phyloP scores from a whole-genome alignment of 2,329 filamentous ascomycete species.

The Leptographium flavum region DNA sequence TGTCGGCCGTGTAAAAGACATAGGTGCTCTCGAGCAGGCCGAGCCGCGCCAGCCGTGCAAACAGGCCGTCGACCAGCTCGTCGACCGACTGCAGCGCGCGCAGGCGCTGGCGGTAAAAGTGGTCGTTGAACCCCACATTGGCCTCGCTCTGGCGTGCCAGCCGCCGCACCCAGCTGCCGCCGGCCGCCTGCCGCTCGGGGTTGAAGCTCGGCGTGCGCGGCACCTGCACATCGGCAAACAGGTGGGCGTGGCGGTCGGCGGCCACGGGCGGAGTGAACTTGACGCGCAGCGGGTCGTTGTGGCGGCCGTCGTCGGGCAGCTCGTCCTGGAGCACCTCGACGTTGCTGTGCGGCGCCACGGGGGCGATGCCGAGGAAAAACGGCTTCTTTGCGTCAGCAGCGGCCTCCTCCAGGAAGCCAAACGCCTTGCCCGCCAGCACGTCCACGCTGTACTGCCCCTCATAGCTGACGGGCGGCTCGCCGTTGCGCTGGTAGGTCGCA shows the following conservation, averaged over 20 bases:
- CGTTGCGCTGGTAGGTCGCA: constrained; percentile 39
- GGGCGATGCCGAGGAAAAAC: constrained; percentile 54
- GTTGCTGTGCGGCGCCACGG: constrained; percentile 52
- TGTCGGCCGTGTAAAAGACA: constrained; percentile 43
- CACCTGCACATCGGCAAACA: constrained; percentile 45
- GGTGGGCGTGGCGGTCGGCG: constrained; percentile 42
- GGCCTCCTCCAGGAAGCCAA: constrained; percentile 47
- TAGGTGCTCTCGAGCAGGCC: constrained; percentile 49
- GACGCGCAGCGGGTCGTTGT: constrained; percentile 9
- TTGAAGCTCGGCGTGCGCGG: constrained; percentile 55
- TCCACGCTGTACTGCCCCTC: constrained; percentile 41
- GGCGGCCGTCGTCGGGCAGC: background rate
- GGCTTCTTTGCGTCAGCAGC: constrained; percentile 34
- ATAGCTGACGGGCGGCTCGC: constrained; percentile 37
- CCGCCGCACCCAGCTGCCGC: constrained; percentile 31
- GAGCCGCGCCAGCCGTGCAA: constrained; percentile 27
- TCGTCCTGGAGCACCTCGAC: constrained; percentile 16
- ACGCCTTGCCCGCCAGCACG: constrained; percentile 42
- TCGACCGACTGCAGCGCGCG: constrained; percentile 39
- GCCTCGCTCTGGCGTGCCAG: constrained; percentile 26
- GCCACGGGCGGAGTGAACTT: constrained; percentile 36
- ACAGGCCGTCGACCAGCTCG: constrained; percentile 34
- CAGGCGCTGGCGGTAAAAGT: constrained; percentile 36
- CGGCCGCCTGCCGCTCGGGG: constrained; percentile 30
- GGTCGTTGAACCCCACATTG: constrained; percentile 31